Evolutionary conservation across 352 stramenopile genomes (phyloP).

Genomic region (Pythium scleroteichum): DNA sequence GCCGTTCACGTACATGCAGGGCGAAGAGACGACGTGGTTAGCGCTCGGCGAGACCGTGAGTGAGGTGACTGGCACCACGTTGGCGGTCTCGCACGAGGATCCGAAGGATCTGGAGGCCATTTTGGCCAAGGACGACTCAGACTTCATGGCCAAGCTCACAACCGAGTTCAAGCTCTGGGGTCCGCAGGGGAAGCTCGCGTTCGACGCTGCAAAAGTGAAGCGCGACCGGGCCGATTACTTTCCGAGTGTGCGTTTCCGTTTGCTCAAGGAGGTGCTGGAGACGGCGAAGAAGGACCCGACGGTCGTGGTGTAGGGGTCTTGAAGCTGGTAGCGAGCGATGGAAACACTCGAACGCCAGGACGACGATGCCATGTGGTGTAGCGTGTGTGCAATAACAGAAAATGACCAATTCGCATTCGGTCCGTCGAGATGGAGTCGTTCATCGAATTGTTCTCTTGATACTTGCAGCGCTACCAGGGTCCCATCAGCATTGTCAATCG

Average conservation of each 20-base stretch:
- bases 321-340: too few species aligned
- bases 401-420: too few species aligned
- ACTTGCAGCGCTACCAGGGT: too few species aligned
- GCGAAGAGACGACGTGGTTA: slow-evolving; percentile 37
- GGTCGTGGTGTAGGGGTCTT: background rate
- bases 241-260: slow-evolving; percentile 30
- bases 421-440: too few species aligned
- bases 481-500: too few species aligned
- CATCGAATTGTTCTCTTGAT: too few species aligned
- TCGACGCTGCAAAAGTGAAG: slow-evolving; percentile 35
- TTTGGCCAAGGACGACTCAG: slow-evolving; percentile 15
- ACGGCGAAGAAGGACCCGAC: slow-evolving; percentile 29
- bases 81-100: slow-evolving; percentile 26
- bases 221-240: slow-evolving; percentile 37
- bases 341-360: too few species aligned
- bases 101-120: slow-evolving; percentile 25
- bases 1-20: slow-evolving; percentile 35
- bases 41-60: slow-evolving; percentile 28
- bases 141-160: background rate
- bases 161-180: slow-evolving; percentile 31
- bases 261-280: slow-evolving; percentile 27
- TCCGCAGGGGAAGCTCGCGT: slow-evolving; percentile 1
- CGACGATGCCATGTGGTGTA: too few species aligned
- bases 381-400: too few species aligned
- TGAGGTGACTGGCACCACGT: slow-evolving; percentile 22